Evolutionary conservation across 805 yeast species (phyloP).

Genomic region (Dipodascus geniculatus): DNA sequence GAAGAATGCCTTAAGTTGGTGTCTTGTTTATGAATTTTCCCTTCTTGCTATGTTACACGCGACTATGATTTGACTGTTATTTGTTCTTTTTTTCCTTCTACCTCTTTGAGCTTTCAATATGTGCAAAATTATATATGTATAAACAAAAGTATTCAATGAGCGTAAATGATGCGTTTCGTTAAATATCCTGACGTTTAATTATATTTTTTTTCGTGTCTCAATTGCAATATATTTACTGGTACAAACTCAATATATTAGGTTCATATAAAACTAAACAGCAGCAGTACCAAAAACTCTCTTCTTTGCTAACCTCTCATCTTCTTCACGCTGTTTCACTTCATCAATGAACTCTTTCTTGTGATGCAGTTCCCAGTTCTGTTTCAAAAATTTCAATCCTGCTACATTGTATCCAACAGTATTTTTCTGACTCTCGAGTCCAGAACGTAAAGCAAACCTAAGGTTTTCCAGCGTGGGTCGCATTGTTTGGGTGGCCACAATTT

Average conservation of each 20-base stretch:
- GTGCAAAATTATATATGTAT: constrained; percentile 3
- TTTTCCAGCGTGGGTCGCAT: constrained; percentile 52
- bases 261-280: not conserved
- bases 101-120: not conserved
- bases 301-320: constrained; percentile 43
- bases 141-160: not conserved
- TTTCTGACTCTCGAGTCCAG: constrained; percentile 38
- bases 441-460: constrained; percentile 53
- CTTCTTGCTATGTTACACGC: not conserved
- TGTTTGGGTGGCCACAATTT: constrained; percentile 40
- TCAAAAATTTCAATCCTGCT: constrained; percentile 66
- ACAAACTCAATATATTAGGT: not conserved
- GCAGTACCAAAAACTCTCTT: constrained; percentile 64
- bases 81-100: not conserved
- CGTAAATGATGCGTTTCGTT: not conserved
- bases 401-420: constrained; percentile 70
- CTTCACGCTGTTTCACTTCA: constrained; percentile 42
- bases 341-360: constrained; percentile 70
- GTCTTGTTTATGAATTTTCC: constrained; percentile 2
- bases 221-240: too few species aligned
- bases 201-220: too few species aligned
- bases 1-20: not conserved
- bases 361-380: constrained; percentile 64
- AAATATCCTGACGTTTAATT: too few species aligned
- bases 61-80: not conserved